Percentiles rank a stretch among this genome's conserved stretches.
Evolutionary conservation across 495 filamentous ascomycete species (phyloP).

Genomic region (Hypomontagnella submonticulosa): DNA sequence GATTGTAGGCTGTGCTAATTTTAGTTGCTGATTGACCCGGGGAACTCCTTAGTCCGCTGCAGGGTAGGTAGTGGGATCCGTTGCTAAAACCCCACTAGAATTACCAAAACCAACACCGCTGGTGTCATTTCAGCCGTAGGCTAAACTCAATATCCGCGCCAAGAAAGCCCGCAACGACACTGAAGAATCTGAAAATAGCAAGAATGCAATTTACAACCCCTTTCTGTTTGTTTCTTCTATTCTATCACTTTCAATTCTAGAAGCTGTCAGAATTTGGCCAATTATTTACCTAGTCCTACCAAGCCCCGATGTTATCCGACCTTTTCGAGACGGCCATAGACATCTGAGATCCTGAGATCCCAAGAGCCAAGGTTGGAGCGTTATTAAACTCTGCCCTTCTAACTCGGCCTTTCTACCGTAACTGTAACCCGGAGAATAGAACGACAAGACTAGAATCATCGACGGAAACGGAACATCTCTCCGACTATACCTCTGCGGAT

Average conservation of each 20-base stretch:
- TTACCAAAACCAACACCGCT: background rate
- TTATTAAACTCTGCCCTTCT: background rate
- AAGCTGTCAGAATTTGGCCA: slow-evolving; percentile 16
- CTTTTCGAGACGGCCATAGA: slow-evolving; percentile 15
- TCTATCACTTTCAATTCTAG: slow-evolving; percentile 24
- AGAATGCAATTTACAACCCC: slow-evolving; percentile 23
- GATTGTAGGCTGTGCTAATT: slow-evolving; percentile 28
- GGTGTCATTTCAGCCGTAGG: slow-evolving; percentile 36
- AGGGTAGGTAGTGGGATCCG: slow-evolving; percentile 19
- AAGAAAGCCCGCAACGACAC: slow-evolving; percentile 24
- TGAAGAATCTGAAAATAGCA: slow-evolving; percentile 21
- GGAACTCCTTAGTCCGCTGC: slow-evolving; percentile 17
- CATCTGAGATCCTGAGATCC: slow-evolving; percentile 5
- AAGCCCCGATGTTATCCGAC: slow-evolving; percentile 34
- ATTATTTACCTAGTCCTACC: background rate
- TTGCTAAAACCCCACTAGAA: slow-evolving; percentile 27
- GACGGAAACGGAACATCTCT: slow-evolving; percentile 27
- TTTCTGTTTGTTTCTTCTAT: slow-evolving; percentile 10
- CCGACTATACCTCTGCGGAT: slow-evolving; percentile 12
- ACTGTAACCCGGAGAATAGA: slow-evolving; percentile 11
- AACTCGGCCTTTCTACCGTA: no score
- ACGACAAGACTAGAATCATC: slow-evolving; percentile 17
- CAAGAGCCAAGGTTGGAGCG: slow-evolving; percentile 21
- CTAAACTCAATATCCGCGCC: slow-evolving; percentile 38
- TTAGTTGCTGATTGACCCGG: slow-evolving; percentile 18